phyloP scores from a whole-genome alignment of 345 rosid species.

The Barbarea vulgaris region DNA sequence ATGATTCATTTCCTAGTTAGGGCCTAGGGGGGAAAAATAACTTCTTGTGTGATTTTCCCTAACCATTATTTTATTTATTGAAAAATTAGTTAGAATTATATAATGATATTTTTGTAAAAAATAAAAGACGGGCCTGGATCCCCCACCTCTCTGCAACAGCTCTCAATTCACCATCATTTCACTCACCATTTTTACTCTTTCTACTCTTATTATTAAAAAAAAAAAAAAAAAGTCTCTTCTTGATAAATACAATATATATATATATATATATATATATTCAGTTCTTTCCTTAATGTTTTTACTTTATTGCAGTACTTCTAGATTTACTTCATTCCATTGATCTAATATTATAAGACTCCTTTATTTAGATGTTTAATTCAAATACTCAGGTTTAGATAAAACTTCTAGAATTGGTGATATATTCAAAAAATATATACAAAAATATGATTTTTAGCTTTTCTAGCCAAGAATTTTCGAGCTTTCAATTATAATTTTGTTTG shows the following conservation, averaged over 20 bases:
- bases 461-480: no score
- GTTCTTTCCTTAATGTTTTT: not conserved
- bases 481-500: no score
- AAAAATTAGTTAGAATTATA: not conserved
- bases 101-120: not conserved
- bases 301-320: not conserved
- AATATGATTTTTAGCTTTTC: no score
- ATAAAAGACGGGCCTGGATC: slow-evolving; percentile 14
- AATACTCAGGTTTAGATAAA: not conserved
- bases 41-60: not conserved
- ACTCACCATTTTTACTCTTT: slow-evolving; percentile 34
- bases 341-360: not conserved
- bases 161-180: slow-evolving; percentile 32
- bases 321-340: not conserved
- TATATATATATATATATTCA: not conserved
- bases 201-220: not conserved
- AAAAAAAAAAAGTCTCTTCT: not conserved
- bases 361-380: not conserved
- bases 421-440: not conserved
- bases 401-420: not conserved
- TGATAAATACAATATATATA: not conserved
- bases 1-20: slow-evolving; percentile 5
- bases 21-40: not conserved
- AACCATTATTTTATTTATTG: not conserved
- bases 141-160: slow-evolving; percentile 26